Conservation (phyloP, 1,284 basidiomycete genomes). For the Ceratobasidium sp. region DNA sequence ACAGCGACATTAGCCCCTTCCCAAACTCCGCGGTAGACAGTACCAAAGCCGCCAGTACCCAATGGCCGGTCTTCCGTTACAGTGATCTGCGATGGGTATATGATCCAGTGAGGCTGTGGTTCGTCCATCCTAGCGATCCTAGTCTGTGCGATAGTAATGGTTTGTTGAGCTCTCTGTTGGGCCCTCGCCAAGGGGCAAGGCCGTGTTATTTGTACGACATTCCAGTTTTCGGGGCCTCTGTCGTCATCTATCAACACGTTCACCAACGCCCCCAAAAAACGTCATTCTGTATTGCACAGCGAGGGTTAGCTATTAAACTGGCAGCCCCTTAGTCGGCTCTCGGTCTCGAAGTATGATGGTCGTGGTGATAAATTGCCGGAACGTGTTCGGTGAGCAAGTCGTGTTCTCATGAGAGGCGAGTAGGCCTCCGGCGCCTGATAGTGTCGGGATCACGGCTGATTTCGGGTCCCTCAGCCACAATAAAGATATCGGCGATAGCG, state of each 20-base stretch:
- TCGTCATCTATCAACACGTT: no score
- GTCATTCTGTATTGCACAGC: background rate
- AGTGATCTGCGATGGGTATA: slow-evolving; percentile 28
- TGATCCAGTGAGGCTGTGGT: slow-evolving; percentile 34
- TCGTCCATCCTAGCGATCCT: background rate
- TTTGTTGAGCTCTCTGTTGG: background rate
- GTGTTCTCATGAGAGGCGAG: background rate
- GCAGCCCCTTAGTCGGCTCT: background rate
- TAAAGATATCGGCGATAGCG: background rate
- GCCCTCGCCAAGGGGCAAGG: background rate
- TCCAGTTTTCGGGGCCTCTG: background rate
- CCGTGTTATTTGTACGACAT: background rate
- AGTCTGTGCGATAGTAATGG: background rate
- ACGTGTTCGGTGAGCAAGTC: background rate
- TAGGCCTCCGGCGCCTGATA: no score
- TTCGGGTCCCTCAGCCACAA: background rate
- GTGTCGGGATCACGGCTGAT: background rate
- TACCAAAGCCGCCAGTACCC: slow-evolving; percentile 25
- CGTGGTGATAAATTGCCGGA: background rate
- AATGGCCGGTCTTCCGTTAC: slow-evolving; percentile 16
- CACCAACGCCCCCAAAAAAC: background rate
- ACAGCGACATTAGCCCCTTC: slow-evolving; percentile 41
- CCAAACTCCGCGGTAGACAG: slow-evolving; percentile 46
- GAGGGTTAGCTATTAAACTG: background rate
- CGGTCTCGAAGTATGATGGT: background rate